Base-by-base conservation (phyloP, 805 yeast species). In the Candida hungchunana region DNA sequence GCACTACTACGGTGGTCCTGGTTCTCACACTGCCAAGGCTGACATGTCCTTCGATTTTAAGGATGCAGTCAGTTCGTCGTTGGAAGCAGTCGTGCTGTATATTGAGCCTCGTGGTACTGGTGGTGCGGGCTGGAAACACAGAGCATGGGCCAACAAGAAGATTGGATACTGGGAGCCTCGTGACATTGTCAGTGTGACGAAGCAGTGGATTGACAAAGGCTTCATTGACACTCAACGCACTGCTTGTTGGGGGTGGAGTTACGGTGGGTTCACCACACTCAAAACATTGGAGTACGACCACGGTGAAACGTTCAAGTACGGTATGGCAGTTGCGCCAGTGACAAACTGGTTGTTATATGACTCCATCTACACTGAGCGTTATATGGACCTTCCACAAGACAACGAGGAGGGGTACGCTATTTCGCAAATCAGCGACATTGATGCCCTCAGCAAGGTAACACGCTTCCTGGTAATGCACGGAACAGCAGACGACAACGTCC, bases 91-190 rank as follows among this genome's bases (percentile, higher is more conserved):
- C 31, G 95, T 93, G 6, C 90, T 93, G 1, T 82, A 90, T 2
- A 90, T 93, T 5, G 99, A 93, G 60, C 97, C 97, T 2, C 74
- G 99, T 50, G 99, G 99, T 13, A 93, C 98, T 2, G 97, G 95
- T 0, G 86, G 71, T 54, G 86, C 79, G 62, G 96, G 96, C 11
- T 74, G 80, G 44, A 56, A 73, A 29, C 89, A 77, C 65, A 76
- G 96, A 55, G 73, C 83, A 18, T 64, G 77, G 40, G 97, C 94
- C 1, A 75, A 89, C 30, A 88, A 82, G 54, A 73, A 75, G 22
- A 69, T 93, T 37, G 97, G 97, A 2, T 69, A 79, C 44, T 77
- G 73, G 59, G 99, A 93, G 59, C 82, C 95, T 4, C 61, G 66
- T 12, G 99, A 93, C 58, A 96, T 90, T 59, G 81, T 89, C 24